Base-by-base conservation (phyloP, 257 asterid species). In the Solanum arcanum region DNA sequence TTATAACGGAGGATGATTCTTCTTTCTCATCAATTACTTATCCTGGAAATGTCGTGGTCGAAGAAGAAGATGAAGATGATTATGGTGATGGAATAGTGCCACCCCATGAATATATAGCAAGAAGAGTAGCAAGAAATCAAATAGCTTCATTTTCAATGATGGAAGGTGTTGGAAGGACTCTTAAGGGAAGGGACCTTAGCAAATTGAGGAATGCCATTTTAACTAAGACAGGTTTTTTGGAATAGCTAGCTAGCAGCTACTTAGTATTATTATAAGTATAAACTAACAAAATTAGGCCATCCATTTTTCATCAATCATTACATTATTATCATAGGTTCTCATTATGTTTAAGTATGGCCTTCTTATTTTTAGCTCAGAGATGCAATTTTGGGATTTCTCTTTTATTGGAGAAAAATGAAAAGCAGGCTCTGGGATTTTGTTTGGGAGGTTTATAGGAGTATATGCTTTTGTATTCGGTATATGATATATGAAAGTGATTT, bases 111-210 rank as follows among this genome's bases (percentile, higher is more conserved):
- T 84, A 91, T 68, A 56, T 94, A 37, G 93, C 95, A 0, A 89
- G 92, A 64, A 92, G 95, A 90, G 31, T 88, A 0, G 93, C 94
- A 0, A 68, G 89, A 6, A 89, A 86, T 11, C 91, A 90, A 60
- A 74, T 93, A 11, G 94, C 92, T 81, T 90, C 96, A 0, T 94
- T 52, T 86, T 94, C 98, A 12, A 94, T 95, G 98, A 91, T 93
- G 86, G 98, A 94, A 88, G 98, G 98, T 3, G 87, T 89, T 85
- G 98, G 98, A 33, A 88, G 96, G 29, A 94, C 97, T 11, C 97
- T 94, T 37, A 93, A 93, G 88, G 98, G 98, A 47, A 93, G 98
- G 69, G 97, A 95, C 31, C 93, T 94, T 42, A 91, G 93, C 88
- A 91, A 86, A 33, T 76, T 91, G 39, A 95, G 96, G 89, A 93